Evolutionary conservation across 208 protist genomes (phyloP).

Genomic region (Leishmania tarentolae): DNA sequence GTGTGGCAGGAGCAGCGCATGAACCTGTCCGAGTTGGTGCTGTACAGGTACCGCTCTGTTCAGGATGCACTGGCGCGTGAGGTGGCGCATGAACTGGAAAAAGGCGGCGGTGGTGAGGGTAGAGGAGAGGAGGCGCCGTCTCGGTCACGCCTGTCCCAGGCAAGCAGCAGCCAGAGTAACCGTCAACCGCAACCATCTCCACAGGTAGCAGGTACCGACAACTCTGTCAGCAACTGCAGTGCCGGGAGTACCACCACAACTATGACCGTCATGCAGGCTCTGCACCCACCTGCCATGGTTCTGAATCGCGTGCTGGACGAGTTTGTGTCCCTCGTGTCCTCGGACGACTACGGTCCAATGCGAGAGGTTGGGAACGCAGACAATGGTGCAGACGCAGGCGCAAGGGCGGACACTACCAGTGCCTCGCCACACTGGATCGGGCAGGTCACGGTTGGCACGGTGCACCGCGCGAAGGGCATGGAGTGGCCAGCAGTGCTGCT

Average conservation of each 20-base stretch:
- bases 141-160: background rate
- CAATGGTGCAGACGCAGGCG: background rate
- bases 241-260: conserved; percentile 9
- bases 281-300: conserved; percentile 29
- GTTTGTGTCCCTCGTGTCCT: conserved; percentile 65
- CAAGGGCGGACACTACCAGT: background rate
- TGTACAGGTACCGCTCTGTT: conserved; percentile 43
- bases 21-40: conserved; percentile 52
- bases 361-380: background rate
- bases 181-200: background rate
- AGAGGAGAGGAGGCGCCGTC: background rate
- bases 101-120: conserved; percentile 3
- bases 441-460: conserved; percentile 70
- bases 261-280: conserved; percentile 15
- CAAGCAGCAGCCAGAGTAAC: background rate
- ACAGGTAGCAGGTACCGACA: conserved; percentile 5
- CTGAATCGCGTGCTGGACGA: conserved; percentile 78
- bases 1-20: conserved; percentile 32
- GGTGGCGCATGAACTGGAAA: conserved; percentile 9
- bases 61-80: conserved; percentile 15
- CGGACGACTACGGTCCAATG: conserved; percentile 77
- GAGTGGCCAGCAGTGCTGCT: conserved; percentile 88
- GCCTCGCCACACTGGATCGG: conserved; percentile 20
- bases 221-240: conserved; percentile 24
- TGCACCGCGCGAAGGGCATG: conserved; percentile 86